Conservation (phyloP, 2,329 filamentous ascomycete genomes). For the Diaporthe citrichinensis region DNA sequence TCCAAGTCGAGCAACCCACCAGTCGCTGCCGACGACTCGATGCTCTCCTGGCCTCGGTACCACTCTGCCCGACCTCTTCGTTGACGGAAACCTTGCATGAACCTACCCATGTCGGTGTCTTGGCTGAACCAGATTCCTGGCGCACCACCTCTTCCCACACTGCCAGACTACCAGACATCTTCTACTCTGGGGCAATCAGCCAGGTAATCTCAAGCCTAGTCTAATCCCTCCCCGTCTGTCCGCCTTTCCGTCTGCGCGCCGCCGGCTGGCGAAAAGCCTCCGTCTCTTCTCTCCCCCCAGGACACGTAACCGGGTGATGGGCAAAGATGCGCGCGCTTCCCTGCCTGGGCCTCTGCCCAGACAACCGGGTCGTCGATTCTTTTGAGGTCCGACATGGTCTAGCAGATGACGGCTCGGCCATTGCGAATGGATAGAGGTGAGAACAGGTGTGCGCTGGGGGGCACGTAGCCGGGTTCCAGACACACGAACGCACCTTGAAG, state of each 20-base stretch:
- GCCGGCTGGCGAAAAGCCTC: background rate
- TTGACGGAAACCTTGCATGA: conserved; percentile 30
- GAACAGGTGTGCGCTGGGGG: background rate
- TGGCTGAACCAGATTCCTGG: conserved; percentile 27
- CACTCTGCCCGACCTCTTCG: conserved; percentile 14
- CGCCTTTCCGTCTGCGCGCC: conserved; percentile 11
- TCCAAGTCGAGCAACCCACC: background rate
- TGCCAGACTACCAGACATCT: background rate
- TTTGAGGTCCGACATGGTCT: conserved; percentile 3
- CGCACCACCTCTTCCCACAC: background rate
- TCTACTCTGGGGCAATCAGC: background rate
- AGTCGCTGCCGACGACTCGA: conserved; percentile 7
- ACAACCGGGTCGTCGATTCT: conserved; percentile 19
- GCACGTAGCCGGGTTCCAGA: background rate
- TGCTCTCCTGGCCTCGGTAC: conserved; percentile 1
- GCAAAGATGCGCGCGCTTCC: background rate
- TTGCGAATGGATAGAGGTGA: background rate
- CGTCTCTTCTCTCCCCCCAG: background rate
- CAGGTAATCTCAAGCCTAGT: conserved; percentile 9
- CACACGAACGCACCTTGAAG: background rate
- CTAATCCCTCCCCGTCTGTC: conserved; percentile 17
- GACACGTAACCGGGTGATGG: background rate
- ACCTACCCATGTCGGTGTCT: conserved; percentile 18
- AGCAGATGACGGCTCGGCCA: background rate
- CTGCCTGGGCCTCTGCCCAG: background rate